A percentile compares a stretch with the other conserved stretches of the same genome.
These are phyloP conservation scores for Backusella luteola DNA, from an alignment of 192 early-diverging fungal species.

Conservation along the genomic window DNA sequence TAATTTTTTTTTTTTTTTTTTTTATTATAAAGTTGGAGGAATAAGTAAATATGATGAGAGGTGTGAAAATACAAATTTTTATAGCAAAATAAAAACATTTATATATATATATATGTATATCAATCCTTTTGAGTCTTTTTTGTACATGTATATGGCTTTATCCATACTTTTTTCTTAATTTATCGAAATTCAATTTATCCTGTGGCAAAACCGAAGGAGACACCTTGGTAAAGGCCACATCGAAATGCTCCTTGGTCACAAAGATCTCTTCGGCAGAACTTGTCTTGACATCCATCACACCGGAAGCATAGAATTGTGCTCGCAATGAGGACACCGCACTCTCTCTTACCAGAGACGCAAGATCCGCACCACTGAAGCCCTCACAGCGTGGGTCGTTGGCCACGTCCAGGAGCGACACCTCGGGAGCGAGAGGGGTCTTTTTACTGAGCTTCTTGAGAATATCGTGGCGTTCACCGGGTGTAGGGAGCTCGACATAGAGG, in stretches of 20 bases:
- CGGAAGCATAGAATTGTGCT: conserved; percentile 48
- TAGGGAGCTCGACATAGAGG: conserved; percentile 96
- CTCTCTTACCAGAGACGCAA: conserved; percentile 73
- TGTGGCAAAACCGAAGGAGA: conserved; percentile 70
- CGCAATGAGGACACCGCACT: conserved; percentile 84
- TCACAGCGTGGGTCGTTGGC: conserved; percentile 67
- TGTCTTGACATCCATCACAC: conserved; percentile 20
- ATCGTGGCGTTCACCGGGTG: conserved; percentile 71
- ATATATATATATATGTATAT: neutral
- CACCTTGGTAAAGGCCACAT: conserved; percentile 77
- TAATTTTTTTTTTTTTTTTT: conserved; percentile 1
- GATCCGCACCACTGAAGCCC: conserved; percentile 75
- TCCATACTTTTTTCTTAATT: conserved; percentile 23
- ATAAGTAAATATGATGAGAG: conserved; percentile 11
- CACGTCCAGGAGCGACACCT: conserved; percentile 56
- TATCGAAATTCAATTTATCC: conserved; percentile 17
- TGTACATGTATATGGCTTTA: neutral
- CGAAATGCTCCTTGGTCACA: conserved; percentile 68
- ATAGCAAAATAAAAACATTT: neutral
- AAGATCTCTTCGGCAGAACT: conserved; percentile 42
- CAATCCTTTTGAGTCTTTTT: neutral
- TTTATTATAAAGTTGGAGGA: conserved; percentile 25
- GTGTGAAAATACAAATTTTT: neutral
- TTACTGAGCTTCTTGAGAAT: conserved; percentile 81
- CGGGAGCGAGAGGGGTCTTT: conserved; percentile 69